These are phyloP conservation scores for Apiotrichum brassicae DNA, from an alignment of 1,284 basidiomycete genomes.

Conservation along the genomic window DNA sequence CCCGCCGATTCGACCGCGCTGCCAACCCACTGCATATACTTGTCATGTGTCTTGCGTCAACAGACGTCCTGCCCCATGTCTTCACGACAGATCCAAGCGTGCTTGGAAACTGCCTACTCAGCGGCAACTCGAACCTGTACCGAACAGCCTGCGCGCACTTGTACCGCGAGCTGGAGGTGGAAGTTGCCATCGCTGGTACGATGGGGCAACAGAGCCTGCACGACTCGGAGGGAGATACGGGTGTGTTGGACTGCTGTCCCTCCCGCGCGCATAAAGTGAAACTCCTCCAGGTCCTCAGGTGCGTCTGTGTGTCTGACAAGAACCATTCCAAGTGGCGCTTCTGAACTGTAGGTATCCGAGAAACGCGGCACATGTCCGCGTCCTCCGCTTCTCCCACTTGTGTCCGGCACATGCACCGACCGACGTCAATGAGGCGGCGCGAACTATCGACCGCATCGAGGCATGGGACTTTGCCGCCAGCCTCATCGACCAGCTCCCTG, in stretches of 20 bases:
- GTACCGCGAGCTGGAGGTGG: slow-evolving; percentile 12
- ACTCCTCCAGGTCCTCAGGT: slow-evolving; percentile 6
- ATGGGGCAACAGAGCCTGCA: neutral
- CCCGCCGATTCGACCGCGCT: no score
- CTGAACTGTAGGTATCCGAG: neutral
- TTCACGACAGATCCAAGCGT: neutral
- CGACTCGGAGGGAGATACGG: no score
- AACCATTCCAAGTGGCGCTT: neutral
- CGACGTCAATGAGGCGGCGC: slow-evolving; percentile 6
- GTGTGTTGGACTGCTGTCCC: slow-evolving; percentile 10
- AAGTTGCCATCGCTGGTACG: slow-evolving; percentile 12
- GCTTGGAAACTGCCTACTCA: neutral
- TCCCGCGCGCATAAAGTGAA: slow-evolving; percentile 5
- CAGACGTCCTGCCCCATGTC: slow-evolving; percentile 13
- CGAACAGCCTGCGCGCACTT: neutral
- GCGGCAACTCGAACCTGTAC: slow-evolving; percentile 4
- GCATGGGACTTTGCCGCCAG: slow-evolving; percentile 9
- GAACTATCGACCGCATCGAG: slow-evolving; percentile 9
- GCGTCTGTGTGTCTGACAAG: no score
- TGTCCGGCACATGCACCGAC: slow-evolving; percentile 9
- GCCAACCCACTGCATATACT: no score
- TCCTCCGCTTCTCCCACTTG: slow-evolving; percentile 12
- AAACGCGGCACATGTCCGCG: slow-evolving; percentile 12
- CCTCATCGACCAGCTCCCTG: slow-evolving; percentile 8
- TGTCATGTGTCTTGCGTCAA: neutral